Evolutionary conservation across 176 grass and related monocot species (phyloP), one percentile per base, ranked within the genome.

Genomic region (Oryza officinalis): DNA sequence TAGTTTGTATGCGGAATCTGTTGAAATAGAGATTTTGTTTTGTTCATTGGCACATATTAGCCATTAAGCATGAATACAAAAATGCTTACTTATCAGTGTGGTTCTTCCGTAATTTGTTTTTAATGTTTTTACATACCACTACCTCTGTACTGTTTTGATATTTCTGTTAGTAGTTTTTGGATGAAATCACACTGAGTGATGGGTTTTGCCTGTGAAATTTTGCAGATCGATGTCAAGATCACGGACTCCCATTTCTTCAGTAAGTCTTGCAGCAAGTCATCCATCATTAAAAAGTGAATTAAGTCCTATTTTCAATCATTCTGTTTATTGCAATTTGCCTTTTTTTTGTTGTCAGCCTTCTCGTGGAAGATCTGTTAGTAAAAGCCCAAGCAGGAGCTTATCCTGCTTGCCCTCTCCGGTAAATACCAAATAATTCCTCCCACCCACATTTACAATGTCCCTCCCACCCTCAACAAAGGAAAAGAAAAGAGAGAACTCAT

Each of bases 361-460:
- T 68, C 33, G 61, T 27, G 88, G 78, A 71, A 86, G 78, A 86
- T 89, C 77, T 33, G 54, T 12, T 3, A 67, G 88, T 71, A 81
- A 63, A 77, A 89, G 83, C 82, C 87, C 82, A 43, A 75, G 72
- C 73, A 84, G 87, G 67, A 89, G 82, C 52, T 1, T 85, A 59
- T 85, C 88, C 49, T 40, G 4, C 15, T 89, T 82, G 20, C 35
- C 35, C 37, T 89, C 87, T 54, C 82, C 77, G 71, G 88, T 89
- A 86, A 81, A 85, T 77, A 50, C 1, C 52, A 65, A 57, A 65
- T 37, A 54, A 54, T 3, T 22, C 30, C 15, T 0, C 46, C 6
- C 15, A 35, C 46, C 6, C 15, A 35, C 33, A 35, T 35, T 35
- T 35, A 35, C 33, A 35, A 35, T 35, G 33, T 6, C 33, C 30